phyloP scores from a whole-genome alignment of 140 eudicot species.

The Stevia rebaudiana region DNA sequence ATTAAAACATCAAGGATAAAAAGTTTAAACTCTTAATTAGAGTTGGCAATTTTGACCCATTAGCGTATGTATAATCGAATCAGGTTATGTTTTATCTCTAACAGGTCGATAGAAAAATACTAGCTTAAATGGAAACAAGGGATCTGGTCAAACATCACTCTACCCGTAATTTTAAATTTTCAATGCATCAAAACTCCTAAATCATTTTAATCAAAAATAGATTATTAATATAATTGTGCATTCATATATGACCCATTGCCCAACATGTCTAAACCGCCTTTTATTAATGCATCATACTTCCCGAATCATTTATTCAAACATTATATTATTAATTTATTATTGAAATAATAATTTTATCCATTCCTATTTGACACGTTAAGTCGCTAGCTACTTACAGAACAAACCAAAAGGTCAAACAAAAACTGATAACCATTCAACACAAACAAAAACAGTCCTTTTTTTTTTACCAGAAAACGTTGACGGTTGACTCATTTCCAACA shows the following conservation, averaged over 20 bases:
- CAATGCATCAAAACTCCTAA: neutral
- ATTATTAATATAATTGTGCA: neutral
- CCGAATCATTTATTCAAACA: neutral
- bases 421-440: neutral
- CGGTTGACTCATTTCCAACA: neutral
- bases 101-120: neutral
- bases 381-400: neutral
- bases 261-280: neutral
- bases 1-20: conserved; percentile 7
- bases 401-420: neutral
- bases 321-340: neutral
- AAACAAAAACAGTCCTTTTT: neutral
- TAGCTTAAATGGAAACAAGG: neutral
- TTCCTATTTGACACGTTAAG: neutral
- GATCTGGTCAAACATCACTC: neutral
- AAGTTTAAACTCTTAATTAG: neutral
- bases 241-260: neutral
- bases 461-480: neutral
- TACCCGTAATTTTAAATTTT: neutral
- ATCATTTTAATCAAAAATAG: neutral
- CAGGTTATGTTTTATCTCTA: neutral
- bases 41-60: conserved; percentile 11
- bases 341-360: neutral
- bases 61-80: neutral
- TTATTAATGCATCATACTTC: neutral